phyloP scores from a whole-genome alignment of 768 basidiomycete species.

The Podaxis sp. region DNA sequence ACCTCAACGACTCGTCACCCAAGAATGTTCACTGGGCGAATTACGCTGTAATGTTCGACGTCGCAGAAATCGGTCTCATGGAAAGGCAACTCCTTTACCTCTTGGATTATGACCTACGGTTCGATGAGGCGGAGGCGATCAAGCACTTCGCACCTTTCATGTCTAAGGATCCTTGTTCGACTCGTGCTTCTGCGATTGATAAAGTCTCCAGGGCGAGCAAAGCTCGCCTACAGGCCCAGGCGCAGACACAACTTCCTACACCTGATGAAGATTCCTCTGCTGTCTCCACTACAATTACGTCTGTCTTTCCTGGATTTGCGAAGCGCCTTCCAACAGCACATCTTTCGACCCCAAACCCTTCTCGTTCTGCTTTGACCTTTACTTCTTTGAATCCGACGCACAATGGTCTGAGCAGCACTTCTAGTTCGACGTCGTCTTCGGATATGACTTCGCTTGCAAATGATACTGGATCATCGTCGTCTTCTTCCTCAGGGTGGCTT shows the following conservation, averaged over 20 bases:
- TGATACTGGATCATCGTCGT: constrained; percentile 60
- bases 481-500: constrained; percentile 50
- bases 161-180: constrained; percentile 29
- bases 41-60: constrained; percentile 75
- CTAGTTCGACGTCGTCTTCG: constrained; percentile 31
- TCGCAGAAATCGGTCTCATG: constrained; percentile 90
- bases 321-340: constrained; percentile 53
- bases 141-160: constrained; percentile 71
- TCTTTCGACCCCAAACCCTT: constrained; percentile 31
- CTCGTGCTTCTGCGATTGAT: constrained; percentile 52
- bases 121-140: constrained; percentile 81
- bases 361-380: constrained; percentile 24
- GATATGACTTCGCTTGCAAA: constrained; percentile 67
- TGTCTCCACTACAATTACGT: constrained; percentile 34
- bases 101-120: constrained; percentile 90
- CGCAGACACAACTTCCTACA: constrained; percentile 15
- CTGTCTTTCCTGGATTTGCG: constrained; percentile 59
- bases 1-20: constrained; percentile 94
- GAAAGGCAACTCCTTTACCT: constrained; percentile 93
- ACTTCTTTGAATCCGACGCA: constrained; percentile 12
- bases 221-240: constrained; percentile 41
- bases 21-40: constrained; percentile 94
- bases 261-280: constrained; percentile 16
- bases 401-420: constrained; percentile 13
- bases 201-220: constrained; percentile 51